Evolutionary conservation across 1,284 basidiomycete species (phyloP).

Genomic region (Pseudozyma pruni): DNA sequence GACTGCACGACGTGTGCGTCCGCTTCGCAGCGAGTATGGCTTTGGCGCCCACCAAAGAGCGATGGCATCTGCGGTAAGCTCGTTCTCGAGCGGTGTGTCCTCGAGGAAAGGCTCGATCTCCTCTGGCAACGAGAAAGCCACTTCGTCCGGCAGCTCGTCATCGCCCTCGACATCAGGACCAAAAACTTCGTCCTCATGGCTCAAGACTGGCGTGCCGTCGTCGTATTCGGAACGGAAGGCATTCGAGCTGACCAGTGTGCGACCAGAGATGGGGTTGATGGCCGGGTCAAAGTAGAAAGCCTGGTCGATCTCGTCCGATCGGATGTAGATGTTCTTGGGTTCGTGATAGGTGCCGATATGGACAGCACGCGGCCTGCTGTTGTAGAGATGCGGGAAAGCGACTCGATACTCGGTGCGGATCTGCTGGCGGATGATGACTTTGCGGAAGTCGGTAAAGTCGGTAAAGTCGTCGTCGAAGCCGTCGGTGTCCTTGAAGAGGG

Average conservation of each 20-base stretch:
- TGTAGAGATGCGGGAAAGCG: conserved; percentile 98
- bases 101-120: conserved; percentile 84
- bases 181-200: conserved; percentile 92
- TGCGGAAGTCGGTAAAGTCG: conserved; percentile 99
- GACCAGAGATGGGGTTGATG: conserved; percentile 76
- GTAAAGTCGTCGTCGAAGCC: conserved; percentile 99
- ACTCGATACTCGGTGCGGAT: conserved; percentile 99
- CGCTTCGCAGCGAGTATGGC: conserved; percentile 92
- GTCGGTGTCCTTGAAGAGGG: conserved; percentile 84
- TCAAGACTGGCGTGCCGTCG: conserved; percentile 70
- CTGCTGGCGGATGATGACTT: conserved; percentile 98
- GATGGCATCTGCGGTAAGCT: conserved; percentile 94
- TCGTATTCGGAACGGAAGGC: conserved; percentile 57
- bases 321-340: conserved; percentile 97
- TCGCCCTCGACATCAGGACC: conserved; percentile 79
- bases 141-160: conserved; percentile 71
- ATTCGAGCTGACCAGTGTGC: conserved; percentile 48
- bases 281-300: conserved; percentile 99
- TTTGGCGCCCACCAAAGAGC: conserved; percentile 99
- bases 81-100: conserved; percentile 84
- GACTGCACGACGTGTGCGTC: conserved; percentile 90
- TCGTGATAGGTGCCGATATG: conserved; percentile 90
- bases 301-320: conserved; percentile 99
- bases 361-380: conserved; percentile 95
- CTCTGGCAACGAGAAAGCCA: conserved; percentile 88